Conservation (phyloP, 2,329 filamentous ascomycete species). For the Calycina herbarum region DNA sequence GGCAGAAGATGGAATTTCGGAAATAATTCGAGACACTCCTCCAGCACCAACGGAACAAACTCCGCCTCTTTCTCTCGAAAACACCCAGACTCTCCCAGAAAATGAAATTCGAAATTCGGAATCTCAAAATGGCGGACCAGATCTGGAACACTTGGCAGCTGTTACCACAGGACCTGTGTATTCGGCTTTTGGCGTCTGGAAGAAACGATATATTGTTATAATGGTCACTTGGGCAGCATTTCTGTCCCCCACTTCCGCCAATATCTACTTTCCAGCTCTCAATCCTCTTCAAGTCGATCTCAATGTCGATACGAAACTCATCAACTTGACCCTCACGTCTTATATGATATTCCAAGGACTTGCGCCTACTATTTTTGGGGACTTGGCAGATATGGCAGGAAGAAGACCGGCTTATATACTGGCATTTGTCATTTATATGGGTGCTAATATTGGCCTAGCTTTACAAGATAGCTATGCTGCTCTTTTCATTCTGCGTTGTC, state of each 20-base stretch:
- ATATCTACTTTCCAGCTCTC: slow-evolving; percentile 38
- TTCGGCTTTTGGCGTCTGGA: slow-evolving; percentile 34
- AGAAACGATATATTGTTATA: slow-evolving; percentile 52
- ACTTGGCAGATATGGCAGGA: slow-evolving; percentile 56
- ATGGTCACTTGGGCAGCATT: slow-evolving; percentile 51
- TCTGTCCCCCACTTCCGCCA: slow-evolving; percentile 37
- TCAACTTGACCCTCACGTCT: slow-evolving; percentile 37
- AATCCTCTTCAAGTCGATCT: slow-evolving; percentile 37
- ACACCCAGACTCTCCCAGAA: slow-evolving; percentile 12
- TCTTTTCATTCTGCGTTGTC: slow-evolving; percentile 54
- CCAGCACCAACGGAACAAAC: slow-evolving; percentile 16
- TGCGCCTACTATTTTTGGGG: slow-evolving; percentile 57
- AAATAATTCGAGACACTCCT: slow-evolving; percentile 19
- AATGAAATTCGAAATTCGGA: slow-evolving; percentile 21
- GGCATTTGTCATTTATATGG: slow-evolving; percentile 56
- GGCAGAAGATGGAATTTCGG: slow-evolving; percentile 22
- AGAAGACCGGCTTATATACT: slow-evolving; percentile 56
- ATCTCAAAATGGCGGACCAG: slow-evolving; percentile 26
- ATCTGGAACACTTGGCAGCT: slow-evolving; percentile 33
- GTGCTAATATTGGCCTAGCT: slow-evolving; percentile 56
- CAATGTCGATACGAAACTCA: slow-evolving; percentile 34
- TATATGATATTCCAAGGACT: slow-evolving; percentile 57
- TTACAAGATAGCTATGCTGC: slow-evolving; percentile 52
- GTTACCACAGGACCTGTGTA: slow-evolving; percentile 35
- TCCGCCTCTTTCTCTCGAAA: slow-evolving; percentile 5